These are phyloP conservation scores for Lumnitzera racemosa DNA, from an alignment of 345 rosid genomes.

Conservation along the genomic window DNA sequence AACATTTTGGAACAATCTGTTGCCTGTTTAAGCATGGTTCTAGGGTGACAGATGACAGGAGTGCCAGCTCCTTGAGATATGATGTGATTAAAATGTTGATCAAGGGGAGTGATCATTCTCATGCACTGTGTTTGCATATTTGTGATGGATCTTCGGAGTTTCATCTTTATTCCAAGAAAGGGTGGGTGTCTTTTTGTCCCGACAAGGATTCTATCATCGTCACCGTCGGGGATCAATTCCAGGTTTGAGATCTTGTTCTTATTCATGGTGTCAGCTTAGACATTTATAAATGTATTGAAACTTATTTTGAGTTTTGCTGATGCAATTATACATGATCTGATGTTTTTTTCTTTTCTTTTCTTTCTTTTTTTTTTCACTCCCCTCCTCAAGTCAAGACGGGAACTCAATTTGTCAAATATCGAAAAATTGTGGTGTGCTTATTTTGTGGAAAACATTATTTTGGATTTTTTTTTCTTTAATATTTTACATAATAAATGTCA, in stretches of 20 bases:
- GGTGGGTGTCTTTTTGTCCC: conserved; percentile 70
- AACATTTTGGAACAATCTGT: conserved; percentile 27
- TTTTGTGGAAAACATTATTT: no score
- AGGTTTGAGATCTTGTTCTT: conserved; percentile 25
- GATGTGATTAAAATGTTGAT: conserved; percentile 77
- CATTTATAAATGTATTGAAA: no score
- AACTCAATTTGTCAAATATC: no score
- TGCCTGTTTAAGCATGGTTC: conserved; percentile 38
- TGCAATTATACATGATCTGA: not conserved
- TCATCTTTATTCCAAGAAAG: conserved; percentile 86
- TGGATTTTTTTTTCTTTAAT: no score
- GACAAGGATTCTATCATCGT: conserved; percentile 52
- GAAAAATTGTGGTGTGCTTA: no score
- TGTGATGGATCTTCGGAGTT: conserved; percentile 52
- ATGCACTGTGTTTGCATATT: conserved; percentile 51
- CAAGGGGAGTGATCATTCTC: conserved; percentile 64
- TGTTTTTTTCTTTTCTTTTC: not conserved
- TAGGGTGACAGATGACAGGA: conserved; percentile 14
- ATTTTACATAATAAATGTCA: no score
- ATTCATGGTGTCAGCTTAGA: no score
- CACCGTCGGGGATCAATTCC: conserved; percentile 71
- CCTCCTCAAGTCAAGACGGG: no score
- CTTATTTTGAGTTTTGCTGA: no score
- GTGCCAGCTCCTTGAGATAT: conserved; percentile 27
- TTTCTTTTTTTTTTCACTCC: not conserved